Evolutionary conservation across 2,329 filamentous ascomycete species (phyloP), one percentile per base, ranked within the genome.

Genomic region (Pseudodiploospora longispora): DNA sequence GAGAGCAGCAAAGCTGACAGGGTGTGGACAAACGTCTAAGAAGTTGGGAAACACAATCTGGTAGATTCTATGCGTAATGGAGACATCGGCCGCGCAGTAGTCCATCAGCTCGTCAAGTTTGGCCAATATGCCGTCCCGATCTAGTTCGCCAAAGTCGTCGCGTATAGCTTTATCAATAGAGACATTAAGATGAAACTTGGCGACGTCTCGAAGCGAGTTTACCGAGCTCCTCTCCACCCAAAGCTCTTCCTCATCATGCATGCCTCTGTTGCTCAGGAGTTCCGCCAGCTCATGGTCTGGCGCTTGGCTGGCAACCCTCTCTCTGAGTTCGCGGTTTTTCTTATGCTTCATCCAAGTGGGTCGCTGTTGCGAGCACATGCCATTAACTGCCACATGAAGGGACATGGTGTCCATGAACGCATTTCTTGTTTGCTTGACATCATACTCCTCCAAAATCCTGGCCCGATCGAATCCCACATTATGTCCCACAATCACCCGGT

Each of bases 331-430:
- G 46, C 84, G 77, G 52, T 84, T 88, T 68, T 98, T 98, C 60
- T 88, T 86, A 63, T 95, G 87, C 62, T 87, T 94, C 83, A 96
- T 89, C 93, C 93, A 98, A 0, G 87, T 95, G 6, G 94, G 93
- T 40, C 93, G 79, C 63, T 98, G 93, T 52, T 86, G 83, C 27
- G 93, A 97, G 65, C 93, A 98, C 93, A 98, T 98, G 50, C 93
- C 93, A 60, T 98, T 98, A 27, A 95, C 91, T 3, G 94, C 94
- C 6, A 95, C 91, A 61, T 98, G 93, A 19, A 98, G 70, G 2
- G 91, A 97, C 93, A 98, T 98, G 30, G 93, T 98, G 61, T 98
- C 93, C 41, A 98, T 67, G 60, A 95, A 98, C 36, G 80, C 84
- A 54, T 89, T 97, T 34, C 81, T 79, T 1, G 87, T 84, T 62